Base-by-base conservation (phyloP, 2,329 filamentous ascomycete species). In the Sporothrix brunneoviolacea region DNA sequence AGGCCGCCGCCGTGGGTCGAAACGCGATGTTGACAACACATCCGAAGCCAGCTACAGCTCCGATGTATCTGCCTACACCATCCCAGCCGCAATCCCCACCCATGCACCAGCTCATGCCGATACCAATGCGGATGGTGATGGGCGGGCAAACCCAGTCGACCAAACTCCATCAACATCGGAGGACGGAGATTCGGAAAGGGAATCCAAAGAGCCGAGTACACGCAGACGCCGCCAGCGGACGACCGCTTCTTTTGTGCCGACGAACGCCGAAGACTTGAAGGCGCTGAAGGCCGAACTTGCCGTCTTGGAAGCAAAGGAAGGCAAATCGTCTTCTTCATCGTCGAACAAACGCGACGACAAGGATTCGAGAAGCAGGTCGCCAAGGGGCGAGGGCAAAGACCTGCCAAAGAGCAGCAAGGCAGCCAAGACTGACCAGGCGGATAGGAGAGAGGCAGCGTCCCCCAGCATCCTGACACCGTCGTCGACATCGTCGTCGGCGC, bases 221-320 rank as follows among this genome's bases (percentile, higher is more conserved):
- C 33, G 50, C 30, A 67, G 48, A 41, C 59, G 16, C 61, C 63
- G 43, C 39, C 19, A 44, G 3, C 54, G 62, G 68, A 69, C 7
- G 60, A 60, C 21, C 67, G 66, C 15, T 58, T 66, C 65, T 2
- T 81, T 81, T 54, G 68, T 78, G 51, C 76, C 76, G 6, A 80
- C 73, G 24, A 72, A 81, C 55, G 68, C 75, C 3, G 69, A 68
- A 27, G 73, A 73, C 15, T 56, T 81, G 15, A 69, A 67, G 50
- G 70, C 51, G 4, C 53, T 59, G 18, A 54, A 53, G 33, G 47
- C 49, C 12, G 50, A 57, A 21, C 54, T 57, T 13, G 44, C 48
- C 7, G 53, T 46, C 0, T 22, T 55, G n/a, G 51, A 49, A 12
- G 50, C 15, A 3, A 50, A 38, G 22, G 40, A 50, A 4, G 39